phyloP scores from a whole-genome alignment of 179 eudicot genomes.

The Spinacia oleracea region DNA sequence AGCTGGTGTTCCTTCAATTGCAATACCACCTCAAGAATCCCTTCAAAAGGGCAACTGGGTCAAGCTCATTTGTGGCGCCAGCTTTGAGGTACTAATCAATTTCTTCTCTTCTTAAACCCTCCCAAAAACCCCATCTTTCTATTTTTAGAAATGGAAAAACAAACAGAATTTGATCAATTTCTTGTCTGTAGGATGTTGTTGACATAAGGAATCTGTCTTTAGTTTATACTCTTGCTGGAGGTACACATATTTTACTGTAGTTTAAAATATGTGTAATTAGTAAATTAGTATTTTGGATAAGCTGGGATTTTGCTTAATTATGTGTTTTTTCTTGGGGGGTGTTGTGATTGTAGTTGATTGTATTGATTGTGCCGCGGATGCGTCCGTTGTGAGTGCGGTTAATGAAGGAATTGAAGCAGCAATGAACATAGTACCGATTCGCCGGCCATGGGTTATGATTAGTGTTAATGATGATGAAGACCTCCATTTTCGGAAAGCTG shows the following conservation, averaged over 20 bases:
- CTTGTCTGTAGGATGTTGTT: slow-evolving; percentile 60
- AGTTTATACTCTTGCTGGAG: slow-evolving; percentile 93
- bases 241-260: slow-evolving; percentile 34
- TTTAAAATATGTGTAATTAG: not conserved
- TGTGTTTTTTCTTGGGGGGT: not conserved
- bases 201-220: slow-evolving; percentile 88
- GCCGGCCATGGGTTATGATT: slow-evolving; percentile 94
- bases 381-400: slow-evolving; percentile 75
- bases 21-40: slow-evolving; percentile 52
- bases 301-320: not conserved
- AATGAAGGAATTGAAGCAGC: slow-evolving; percentile 87
- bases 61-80: slow-evolving; percentile 95
- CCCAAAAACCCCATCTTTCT: not conserved
- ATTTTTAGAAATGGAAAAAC: not conserved
- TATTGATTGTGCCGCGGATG: slow-evolving; percentile 97
- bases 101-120: not conserved
- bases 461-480: slow-evolving; percentile 95
- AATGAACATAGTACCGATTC: slow-evolving; percentile 46
- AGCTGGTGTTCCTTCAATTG: slow-evolving; percentile 45
- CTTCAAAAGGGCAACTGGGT: slow-evolving; percentile 85
- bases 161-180: not conserved
- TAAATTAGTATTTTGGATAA: not conserved
- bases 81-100: slow-evolving; percentile 66
- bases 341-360: slow-evolving; percentile 68
- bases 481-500: slow-evolving; percentile 95